A percentile compares a stretch with the other conserved stretches of the same genome.
Conservation (phyloP, 1,284 basidiomycete species). For the Termitomyces sp. region DNA sequence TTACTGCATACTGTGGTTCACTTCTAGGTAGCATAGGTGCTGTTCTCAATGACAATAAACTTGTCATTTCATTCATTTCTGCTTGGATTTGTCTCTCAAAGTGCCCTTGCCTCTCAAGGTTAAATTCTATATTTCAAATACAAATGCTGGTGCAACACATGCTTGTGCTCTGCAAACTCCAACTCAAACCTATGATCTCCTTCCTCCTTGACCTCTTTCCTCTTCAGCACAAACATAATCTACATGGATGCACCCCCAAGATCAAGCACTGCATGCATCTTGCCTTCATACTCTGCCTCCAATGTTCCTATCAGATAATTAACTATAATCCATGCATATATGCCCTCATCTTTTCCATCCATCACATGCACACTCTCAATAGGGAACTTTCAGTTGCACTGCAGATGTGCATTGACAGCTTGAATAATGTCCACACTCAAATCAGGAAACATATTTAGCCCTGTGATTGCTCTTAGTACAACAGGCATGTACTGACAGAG, state of each 20-base stretch:
- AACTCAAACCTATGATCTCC: slow-evolving; percentile 95
- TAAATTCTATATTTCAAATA: no score
- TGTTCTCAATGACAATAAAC: no score
- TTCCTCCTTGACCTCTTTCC: slow-evolving; percentile 39
- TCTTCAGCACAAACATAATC: slow-evolving; percentile 92
- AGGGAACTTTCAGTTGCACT: slow-evolving; percentile 70
- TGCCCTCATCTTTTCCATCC: slow-evolving; percentile 96
- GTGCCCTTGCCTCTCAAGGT: no score
- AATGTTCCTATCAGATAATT: slow-evolving; percentile 87
- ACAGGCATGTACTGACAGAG: slow-evolving; percentile 81
- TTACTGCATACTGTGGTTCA: no score
- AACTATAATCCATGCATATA: slow-evolving; percentile 97
- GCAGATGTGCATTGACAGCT: slow-evolving; percentile 67
- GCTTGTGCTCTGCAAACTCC: slow-evolving; percentile 64
- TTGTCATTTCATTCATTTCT: no score
- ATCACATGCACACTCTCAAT: slow-evolving; percentile 79
- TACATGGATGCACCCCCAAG: slow-evolving; percentile 96
- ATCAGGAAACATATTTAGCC: slow-evolving; percentile 73
- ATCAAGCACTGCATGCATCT: slow-evolving; percentile 90
- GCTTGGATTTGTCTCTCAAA: no score
- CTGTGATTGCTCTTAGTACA: slow-evolving; percentile 94
- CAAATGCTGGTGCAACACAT: slow-evolving; percentile 89
- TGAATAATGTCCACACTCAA: slow-evolving; percentile 71
- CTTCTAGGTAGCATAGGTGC: no score
- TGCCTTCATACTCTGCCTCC: slow-evolving; percentile 17